Evolutionary conservation across 352 stramenopile genomes (phyloP).

Genomic region (Pythium scleroteichum): DNA sequence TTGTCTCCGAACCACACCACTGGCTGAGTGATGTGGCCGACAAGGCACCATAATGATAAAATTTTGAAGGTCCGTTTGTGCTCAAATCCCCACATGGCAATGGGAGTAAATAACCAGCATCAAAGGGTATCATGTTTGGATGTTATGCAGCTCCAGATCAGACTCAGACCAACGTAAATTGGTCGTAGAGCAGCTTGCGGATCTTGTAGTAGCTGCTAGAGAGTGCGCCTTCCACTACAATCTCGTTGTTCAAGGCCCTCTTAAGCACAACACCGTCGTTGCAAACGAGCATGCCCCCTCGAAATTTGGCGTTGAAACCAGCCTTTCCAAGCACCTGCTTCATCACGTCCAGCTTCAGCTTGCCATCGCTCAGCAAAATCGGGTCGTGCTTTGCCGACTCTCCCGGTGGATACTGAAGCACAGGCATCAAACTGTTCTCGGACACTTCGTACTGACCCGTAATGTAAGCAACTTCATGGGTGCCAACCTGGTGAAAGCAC

Average conservation of each 20-base stretch:
- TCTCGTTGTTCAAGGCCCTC: constrained; percentile 84
- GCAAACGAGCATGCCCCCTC: constrained; percentile 88
- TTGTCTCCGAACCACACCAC: constrained; percentile 22
- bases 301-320: constrained; percentile 89
- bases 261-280: constrained; percentile 89
- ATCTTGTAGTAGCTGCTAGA: constrained; percentile 89
- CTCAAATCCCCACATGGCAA: too few species aligned
- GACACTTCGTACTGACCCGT: constrained; percentile 65
- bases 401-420: constrained; percentile 55
- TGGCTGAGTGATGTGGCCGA: constrained; percentile 31
- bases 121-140: constrained; percentile 14
- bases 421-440: constrained; percentile 70
- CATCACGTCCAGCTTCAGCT: constrained; percentile 90
- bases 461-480: constrained; percentile 87
- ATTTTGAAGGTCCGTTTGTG: not conserved
- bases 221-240: constrained; percentile 83
- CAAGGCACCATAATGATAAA: constrained; percentile 13
- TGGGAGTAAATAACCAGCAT: too few species aligned
- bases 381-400: constrained; percentile 66
- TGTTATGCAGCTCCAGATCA: constrained; percentile 4
- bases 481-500: constrained; percentile 55
- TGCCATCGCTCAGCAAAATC: constrained; percentile 85
- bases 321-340: constrained; percentile 86
- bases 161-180: constrained; percentile 85
- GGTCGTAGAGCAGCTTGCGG: constrained; percentile 82